Percentiles rank a stretch among this genome's conserved stretches.
Evolutionary conservation across 768 basidiomycete species (phyloP).

Genomic region (Postia placenta): DNA sequence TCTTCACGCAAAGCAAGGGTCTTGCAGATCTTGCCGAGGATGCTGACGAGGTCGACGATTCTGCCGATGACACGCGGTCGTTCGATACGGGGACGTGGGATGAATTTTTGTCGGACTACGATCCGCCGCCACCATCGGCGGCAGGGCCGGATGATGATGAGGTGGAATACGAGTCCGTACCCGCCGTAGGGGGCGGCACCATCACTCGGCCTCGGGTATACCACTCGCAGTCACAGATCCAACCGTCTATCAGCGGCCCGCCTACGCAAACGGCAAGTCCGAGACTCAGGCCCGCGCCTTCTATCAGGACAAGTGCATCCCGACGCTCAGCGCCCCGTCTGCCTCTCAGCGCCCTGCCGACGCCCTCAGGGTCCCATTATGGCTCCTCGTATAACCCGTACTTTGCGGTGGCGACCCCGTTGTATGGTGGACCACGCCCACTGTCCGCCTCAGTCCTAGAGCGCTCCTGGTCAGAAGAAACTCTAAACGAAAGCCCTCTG

Average conservation of each 20-base stretch:
- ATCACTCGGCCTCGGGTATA: constrained; percentile 80
- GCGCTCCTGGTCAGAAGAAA: constrained; percentile 1
- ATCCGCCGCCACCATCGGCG: constrained; percentile 38
- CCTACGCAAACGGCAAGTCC: not conserved
- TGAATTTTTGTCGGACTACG: constrained; percentile 40
- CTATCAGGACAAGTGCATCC: constrained; percentile 1
- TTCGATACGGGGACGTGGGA: constrained; percentile 73
- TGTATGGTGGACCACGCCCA: constrained; percentile 7
- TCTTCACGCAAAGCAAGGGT: constrained; percentile 59
- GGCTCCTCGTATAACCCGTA: constrained; percentile 16
- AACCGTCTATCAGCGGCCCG: constrained; percentile 33
- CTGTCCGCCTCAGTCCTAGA: not conserved
- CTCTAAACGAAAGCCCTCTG: constrained; percentile 3
- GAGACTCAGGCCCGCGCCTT: constrained; percentile 1
- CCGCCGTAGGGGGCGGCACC: constrained; percentile 87
- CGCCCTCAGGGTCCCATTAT: not conserved
- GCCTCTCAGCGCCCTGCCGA: not conserved
- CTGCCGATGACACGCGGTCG: constrained; percentile 38
- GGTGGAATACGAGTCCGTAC: constrained; percentile 85
- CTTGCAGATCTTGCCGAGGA: constrained; percentile 82
- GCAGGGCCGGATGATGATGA: constrained; percentile 33
- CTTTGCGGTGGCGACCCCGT: constrained; percentile 18
- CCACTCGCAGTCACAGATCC: constrained; percentile 78
- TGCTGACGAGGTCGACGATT: constrained; percentile 35
- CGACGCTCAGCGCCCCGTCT: constrained; percentile 2